These are phyloP conservation scores for Aspergillus incahuasiensis DNA, from an alignment of 495 filamentous ascomycete genomes.

Conservation along the genomic window DNA sequence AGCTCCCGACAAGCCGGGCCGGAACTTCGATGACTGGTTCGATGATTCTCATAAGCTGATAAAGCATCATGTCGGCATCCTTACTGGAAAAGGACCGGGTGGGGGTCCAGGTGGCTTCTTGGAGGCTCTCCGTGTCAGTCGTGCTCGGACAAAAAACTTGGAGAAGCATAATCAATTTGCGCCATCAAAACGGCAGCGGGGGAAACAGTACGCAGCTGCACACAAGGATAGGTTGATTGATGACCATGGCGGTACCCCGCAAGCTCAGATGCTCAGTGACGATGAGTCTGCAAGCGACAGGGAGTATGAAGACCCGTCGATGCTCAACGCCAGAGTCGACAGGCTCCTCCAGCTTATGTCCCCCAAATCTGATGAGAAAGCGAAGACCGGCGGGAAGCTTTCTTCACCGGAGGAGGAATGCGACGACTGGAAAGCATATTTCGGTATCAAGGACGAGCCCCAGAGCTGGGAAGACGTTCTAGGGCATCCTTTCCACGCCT, in stretches of 20 bases:
- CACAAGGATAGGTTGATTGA: neutral
- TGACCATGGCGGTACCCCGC: constrained; percentile 1
- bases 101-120: constrained; percentile 26
- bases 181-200: constrained; percentile 32
- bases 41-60: constrained; percentile 36
- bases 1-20: constrained; percentile 34
- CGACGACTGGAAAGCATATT: constrained; percentile 24
- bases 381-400: neutral
- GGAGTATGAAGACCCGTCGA: constrained; percentile 3
- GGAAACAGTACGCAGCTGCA: constrained; percentile 16
- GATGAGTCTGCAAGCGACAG: constrained; percentile 8
- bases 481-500: constrained; percentile 50
- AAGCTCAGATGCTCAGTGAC: constrained; percentile 16
- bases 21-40: constrained; percentile 54
- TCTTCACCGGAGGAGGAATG: neutral
- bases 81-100: no score
- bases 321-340: constrained; percentile 6
- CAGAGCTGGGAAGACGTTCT: constrained; percentile 20
- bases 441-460: constrained; percentile 19
- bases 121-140: constrained; percentile 23
- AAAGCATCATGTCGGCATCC: constrained; percentile 33
- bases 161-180: constrained; percentile 23
- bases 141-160: constrained; percentile 14
- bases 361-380: neutral
- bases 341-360: constrained; percentile 1